These are phyloP conservation scores for Eimeria praecox DNA, from an alignment of 169 alveolate species.

Conservation along the genomic window DNA sequence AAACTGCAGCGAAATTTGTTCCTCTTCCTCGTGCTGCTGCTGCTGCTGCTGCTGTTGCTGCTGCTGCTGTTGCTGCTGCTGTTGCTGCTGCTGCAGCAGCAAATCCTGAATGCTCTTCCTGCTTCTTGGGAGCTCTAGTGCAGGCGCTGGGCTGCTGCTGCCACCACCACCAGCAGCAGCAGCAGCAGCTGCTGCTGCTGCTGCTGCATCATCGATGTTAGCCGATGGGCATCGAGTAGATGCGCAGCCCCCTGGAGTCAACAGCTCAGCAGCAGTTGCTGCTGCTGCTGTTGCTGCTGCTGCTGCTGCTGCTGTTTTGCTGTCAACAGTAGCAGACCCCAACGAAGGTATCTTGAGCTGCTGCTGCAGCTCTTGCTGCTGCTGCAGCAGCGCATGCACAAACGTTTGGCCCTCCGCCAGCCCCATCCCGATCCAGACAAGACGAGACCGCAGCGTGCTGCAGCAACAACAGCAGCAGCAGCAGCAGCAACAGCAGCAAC, in stretches of 20 bases:
- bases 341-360: neutral
- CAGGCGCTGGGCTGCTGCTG: constrained; percentile 52
- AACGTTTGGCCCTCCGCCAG: constrained; percentile 10
- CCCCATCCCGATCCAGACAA: constrained; percentile 46
- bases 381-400: constrained; percentile 64
- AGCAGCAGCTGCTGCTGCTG: constrained; percentile 54
- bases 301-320: constrained; percentile 43
- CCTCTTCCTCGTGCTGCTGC: neutral
- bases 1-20: neutral
- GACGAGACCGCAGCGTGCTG: constrained; percentile 28
- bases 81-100: constrained; percentile 15
- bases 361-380: constrained; percentile 11
- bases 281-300: constrained; percentile 52
- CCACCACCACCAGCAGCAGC: constrained; percentile 1
- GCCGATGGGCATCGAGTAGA: constrained; percentile 62
- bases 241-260: constrained; percentile 16
- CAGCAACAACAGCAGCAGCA: constrained; percentile 43
- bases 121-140: constrained; percentile 38
- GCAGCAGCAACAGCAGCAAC: constrained; percentile 31
- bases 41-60: neutral
- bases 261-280: neutral
- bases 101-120: neutral
- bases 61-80: constrained; percentile 56
- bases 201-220: constrained; percentile 43
- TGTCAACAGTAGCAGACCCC: constrained; percentile 26